These are phyloP conservation scores for Moesziomyces aphidis DNA, from an alignment of 1,284 basidiomycete genomes.

Conservation along the genomic window DNA sequence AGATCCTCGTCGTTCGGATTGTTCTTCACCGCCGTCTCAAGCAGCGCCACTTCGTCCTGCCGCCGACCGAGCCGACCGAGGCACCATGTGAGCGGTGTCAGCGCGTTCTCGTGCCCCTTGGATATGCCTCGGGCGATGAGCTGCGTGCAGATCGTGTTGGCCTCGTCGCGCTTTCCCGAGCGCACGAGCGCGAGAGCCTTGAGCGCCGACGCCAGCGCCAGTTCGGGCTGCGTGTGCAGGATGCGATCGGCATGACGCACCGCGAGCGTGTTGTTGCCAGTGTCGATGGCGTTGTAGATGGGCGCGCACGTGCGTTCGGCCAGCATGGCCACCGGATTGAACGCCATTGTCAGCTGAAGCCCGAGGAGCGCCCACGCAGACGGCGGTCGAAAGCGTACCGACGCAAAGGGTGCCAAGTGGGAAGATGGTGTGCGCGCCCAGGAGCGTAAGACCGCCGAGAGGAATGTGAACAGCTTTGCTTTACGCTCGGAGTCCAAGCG, in stretches of 20 bases:
- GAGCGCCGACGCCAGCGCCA: conserved; percentile 71
- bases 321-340: conserved; percentile 47
- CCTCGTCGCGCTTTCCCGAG: conserved; percentile 82
- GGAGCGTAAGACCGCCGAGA: conserved; percentile 2
- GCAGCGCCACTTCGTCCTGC: conserved; percentile 68
- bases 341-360: conserved; percentile 29
- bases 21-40: conserved; percentile 69
- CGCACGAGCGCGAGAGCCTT: conserved; percentile 85
- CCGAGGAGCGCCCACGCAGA: conserved; percentile 7
- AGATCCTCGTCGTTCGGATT: conserved; percentile 83
- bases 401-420: conserved; percentile 16
- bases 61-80: conserved; percentile 80
- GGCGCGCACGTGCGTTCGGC: conserved; percentile 53
- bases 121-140: conserved; percentile 78
- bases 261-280: conserved; percentile 44
- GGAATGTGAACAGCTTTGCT: conserved; percentile 13
- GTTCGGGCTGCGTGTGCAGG: conserved; percentile 42
- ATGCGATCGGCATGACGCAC: conserved; percentile 46
- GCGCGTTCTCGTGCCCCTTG: conserved; percentile 68
- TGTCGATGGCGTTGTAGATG: conserved; percentile 56
- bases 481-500: background rate
- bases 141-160: conserved; percentile 80
- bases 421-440: conserved; percentile 7
- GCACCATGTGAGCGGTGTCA: conserved; percentile 83
- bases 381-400: conserved; percentile 9